Evolutionary conservation across 345 rosid species (phyloP).

Genomic region (Ricinus communis): DNA sequence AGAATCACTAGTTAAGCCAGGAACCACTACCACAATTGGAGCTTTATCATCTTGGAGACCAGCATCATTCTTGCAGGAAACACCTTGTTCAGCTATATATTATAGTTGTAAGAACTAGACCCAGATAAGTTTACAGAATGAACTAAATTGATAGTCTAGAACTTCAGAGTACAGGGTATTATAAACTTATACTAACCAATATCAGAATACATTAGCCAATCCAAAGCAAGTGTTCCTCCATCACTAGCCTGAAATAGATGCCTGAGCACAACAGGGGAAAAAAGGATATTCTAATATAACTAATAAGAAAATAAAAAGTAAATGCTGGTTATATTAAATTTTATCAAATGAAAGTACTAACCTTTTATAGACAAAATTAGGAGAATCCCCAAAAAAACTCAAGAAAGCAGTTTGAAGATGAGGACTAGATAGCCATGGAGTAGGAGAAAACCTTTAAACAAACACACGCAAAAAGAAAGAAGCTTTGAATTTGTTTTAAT

Average conservation of each 20-base stretch:
- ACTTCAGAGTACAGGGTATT: not conserved
- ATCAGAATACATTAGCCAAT: conserved; percentile 32
- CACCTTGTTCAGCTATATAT: conserved; percentile 30
- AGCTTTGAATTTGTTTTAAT: not conserved
- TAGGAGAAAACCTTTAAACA: conserved; percentile 32
- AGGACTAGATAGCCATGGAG: conserved; percentile 51
- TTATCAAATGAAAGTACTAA: not conserved
- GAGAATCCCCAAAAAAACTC: conserved; percentile 33
- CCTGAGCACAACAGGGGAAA: conserved; percentile 20
- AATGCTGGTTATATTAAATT: not conserved
- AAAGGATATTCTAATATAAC: not conserved
- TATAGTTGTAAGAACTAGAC: not conserved
- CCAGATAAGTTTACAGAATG: not conserved
- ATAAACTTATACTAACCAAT: conserved; percentile 21
- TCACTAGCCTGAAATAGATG: conserved; percentile 27
- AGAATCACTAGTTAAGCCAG: conserved; percentile 61
- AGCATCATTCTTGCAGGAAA: conserved; percentile 17
- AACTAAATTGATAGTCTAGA: not conserved
- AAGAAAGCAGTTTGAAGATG: conserved; percentile 45
- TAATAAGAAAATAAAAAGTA: not conserved
- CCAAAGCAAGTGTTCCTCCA: conserved; percentile 45
- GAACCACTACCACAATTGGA: conserved; percentile 48
- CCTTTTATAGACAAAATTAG: conserved; percentile 34
- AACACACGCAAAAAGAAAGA: not conserved
- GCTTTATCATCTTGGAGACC: conserved; percentile 27